Conservation (phyloP, 257 asterid species). For the Capsicum pubescens region DNA sequence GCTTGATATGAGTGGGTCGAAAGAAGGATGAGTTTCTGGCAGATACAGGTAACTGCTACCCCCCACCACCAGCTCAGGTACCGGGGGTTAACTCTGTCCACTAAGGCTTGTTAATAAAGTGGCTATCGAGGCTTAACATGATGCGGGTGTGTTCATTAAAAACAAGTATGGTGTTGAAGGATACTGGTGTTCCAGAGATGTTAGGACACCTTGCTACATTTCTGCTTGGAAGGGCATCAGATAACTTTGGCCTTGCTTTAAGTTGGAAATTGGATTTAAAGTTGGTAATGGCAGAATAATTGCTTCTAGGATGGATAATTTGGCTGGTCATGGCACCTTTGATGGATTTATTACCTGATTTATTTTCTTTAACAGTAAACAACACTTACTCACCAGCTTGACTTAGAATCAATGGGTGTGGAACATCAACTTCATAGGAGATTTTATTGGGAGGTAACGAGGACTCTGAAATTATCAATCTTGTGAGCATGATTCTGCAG, state of each 20-base stretch:
- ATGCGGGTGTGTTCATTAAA: not conserved
- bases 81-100: too few relatives aligned
- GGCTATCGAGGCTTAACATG: not conserved
- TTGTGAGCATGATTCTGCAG: not conserved
- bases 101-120: not conserved
- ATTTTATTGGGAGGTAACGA: not conserved
- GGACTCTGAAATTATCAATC: not conserved
- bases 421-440: not conserved
- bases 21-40: not conserved
- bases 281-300: conserved; percentile 1
- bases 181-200: not conserved
- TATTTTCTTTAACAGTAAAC: not conserved
- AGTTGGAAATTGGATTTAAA: not conserved
- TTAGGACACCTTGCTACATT: not conserved
- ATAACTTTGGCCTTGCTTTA: not conserved
- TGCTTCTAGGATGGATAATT: not conserved
- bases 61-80: too few relatives aligned
- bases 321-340: not conserved
- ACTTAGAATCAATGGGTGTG: not conserved
- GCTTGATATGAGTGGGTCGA: not conserved
- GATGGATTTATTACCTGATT: not conserved
- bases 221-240: not conserved
- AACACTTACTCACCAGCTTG: not conserved
- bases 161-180: not conserved
- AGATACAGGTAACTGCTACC: not conserved